Base-by-base conservation (phyloP, 352 stramenopile genomes). In the Lagenidium giganteum region DNA sequence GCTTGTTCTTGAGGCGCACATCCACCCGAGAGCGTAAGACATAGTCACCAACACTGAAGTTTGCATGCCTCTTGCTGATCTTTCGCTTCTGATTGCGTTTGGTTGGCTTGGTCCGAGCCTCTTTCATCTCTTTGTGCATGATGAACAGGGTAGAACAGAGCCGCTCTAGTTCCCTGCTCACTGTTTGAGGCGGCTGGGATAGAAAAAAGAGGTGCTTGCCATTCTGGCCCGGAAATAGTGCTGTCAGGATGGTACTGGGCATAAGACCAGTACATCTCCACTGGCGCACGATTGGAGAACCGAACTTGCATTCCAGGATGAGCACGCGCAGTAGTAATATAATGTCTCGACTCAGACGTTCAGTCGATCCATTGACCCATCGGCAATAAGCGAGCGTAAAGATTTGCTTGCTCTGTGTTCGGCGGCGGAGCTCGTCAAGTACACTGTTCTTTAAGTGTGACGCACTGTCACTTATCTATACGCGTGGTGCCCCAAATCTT, bases 351-450 rank as follows among this genome's bases (percentile, higher is more conserved):
- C 65, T 64, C 1, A 67, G 27, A 2, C 51, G 42, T 33, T 68
- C 61, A 0, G 65, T 35, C 3, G 52, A 60, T 3, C 61, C 60
- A 38, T 70, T 71, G 0, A 59, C 48, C 48, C 54, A 77, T 18
- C 47, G 59, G 20, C 48, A 58, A 22, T 70, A 70, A 1, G 49
- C 45, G 1, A 52, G 28, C 7, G 35, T 54, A 26, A 76, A 61
- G 16, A 56, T 32, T 26, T 66, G 64, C 13, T 62, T 25, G 22
- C 37, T 54, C 3, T 49, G 50, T 0, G 58, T 41, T 17, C 45
- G 4, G 12, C 26, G 33, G 31, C 38, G 52, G 1, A 69, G 42
- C 5, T 61, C 42, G 14, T 26, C 16, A 0, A 72, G 42, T 18
- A 63, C 36, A 11, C 40, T 16, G 8, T 54, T 73, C 24, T 63